Evolutionary conservation across 345 rosid genomes (phyloP).

Genomic region (Camelina hispida): DNA sequence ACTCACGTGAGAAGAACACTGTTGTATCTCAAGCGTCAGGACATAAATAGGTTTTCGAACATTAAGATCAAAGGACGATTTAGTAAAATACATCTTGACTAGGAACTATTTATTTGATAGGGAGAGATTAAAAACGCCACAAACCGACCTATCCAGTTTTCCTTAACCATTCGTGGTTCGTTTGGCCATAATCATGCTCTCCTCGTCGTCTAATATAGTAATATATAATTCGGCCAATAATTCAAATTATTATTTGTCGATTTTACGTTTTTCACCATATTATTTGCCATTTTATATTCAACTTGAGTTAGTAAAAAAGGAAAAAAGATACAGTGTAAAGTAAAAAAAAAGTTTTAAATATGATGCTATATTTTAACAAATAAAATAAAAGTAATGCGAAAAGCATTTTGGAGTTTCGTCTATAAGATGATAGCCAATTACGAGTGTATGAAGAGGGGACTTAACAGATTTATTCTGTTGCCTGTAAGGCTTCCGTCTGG

Average conservation of each 20-base stretch:
- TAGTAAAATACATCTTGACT: neutral
- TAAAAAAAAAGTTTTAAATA: no score
- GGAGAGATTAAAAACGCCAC: neutral
- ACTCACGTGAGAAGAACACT: constrained; percentile 41
- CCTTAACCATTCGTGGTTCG: constrained; percentile 20
- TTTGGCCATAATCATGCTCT: neutral
- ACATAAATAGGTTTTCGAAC: constrained; percentile 22
- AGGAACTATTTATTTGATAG: neutral
- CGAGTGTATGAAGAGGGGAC: no score
- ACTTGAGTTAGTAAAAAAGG: neutral
- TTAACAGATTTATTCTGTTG: no score
- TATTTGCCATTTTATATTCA: neutral
- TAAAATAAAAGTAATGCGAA: no score
- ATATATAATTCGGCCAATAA: neutral
- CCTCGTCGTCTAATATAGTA: neutral
- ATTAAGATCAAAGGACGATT: neutral
- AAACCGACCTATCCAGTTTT: constrained; percentile 15
- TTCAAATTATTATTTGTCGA: neutral
- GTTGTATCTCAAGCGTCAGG: constrained; percentile 33
- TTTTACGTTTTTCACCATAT: no score
- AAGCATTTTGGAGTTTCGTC: no score
- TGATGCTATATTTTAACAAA: no score
- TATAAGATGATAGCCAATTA: no score
- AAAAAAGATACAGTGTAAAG: neutral
- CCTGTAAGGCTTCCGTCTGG: no score